Conservation (phyloP, 1,284 basidiomycete genomes). For the Apiotrichum veenhuisii region DNA sequence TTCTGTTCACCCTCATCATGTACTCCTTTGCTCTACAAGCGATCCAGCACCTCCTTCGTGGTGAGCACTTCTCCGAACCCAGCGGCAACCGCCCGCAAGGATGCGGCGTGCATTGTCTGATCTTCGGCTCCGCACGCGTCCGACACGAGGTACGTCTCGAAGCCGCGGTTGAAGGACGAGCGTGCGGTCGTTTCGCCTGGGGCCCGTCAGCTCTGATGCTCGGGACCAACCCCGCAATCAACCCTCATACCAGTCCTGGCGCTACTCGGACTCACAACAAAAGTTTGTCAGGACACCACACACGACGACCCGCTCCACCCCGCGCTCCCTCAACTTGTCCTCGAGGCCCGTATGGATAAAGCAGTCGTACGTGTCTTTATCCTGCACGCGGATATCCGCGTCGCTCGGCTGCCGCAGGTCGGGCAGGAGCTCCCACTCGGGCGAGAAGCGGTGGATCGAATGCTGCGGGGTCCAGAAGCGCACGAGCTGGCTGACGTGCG, state of each 20-base stretch:
- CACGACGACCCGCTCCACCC: background rate
- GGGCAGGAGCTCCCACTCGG: slow-evolving; percentile 2
- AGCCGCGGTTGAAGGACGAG: slow-evolving; percentile 9
- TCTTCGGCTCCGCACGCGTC: slow-evolving; percentile 6
- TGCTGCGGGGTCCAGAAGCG: background rate
- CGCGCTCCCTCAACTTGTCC: background rate
- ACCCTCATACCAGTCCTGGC: background rate
- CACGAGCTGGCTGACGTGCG: slow-evolving; percentile 3
- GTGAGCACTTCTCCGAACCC: slow-evolving; percentile 8
- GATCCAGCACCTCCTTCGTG: background rate
- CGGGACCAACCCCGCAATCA: no score
- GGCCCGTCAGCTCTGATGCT: background rate
- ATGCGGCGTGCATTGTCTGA: background rate
- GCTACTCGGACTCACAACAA: slow-evolving; percentile 2
- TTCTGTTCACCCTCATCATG: no score
- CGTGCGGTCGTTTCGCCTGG: slow-evolving; percentile 10
- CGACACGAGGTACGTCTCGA: slow-evolving; percentile 5
- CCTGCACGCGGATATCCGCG: background rate
- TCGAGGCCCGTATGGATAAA: slow-evolving; percentile 8
- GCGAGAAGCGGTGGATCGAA: background rate
- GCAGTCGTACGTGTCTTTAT: slow-evolving; percentile 12
- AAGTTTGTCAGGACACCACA: slow-evolving; percentile 9
- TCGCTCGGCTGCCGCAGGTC: background rate
- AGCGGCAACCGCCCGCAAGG: background rate
- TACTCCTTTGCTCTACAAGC: background rate